Evolutionary conservation across 306 rosid species (phyloP).

Genomic region (peach (Prunus persica)): Prunus_persica_NCBIv2 NC_034012.1:22776001-22776500

Average conservation of each 20-base stretch:
- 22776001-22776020: not conserved
- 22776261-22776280: conserved; percentile 49
- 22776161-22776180: conserved; percentile 94
- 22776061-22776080: conserved; percentile 57
- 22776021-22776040: not conserved
- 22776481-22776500: not conserved
- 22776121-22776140: conserved; percentile 90
- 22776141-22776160: conserved; percentile 97
- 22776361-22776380: not conserved
- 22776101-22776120: conserved; percentile 93
- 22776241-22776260: conserved; percentile 91
- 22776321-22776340: conserved; percentile 15
- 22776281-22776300: not conserved
- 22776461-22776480: not conserved
- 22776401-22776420: not conserved
- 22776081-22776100: conserved; percentile 93
- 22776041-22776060: conserved; percentile 14
- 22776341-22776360: not conserved
- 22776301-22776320: conserved; percentile 12
- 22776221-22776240: conserved; percentile 94
- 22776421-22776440: not conserved
- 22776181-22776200: conserved; percentile 89
- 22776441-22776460: not conserved
- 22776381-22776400: not conserved
- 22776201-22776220: conserved; percentile 71